These are phyloP conservation scores for Oidiodendron maius DNA, from an alignment of 495 filamentous ascomycete genomes.

Conservation along the genomic window DNA sequence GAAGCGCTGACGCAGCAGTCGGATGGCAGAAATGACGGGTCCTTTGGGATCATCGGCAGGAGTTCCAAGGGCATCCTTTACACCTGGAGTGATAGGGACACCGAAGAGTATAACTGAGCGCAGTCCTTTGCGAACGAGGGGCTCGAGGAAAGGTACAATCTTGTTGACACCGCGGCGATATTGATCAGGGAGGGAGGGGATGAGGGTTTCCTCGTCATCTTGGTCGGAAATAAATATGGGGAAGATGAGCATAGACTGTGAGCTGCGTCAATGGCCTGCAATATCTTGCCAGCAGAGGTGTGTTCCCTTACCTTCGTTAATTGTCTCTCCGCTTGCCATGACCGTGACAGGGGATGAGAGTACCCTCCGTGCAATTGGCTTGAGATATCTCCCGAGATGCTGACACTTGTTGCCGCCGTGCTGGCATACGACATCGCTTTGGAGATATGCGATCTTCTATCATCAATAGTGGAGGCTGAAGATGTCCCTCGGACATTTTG, in stretches of 20 bases:
- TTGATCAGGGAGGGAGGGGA: slow-evolving; percentile 86
- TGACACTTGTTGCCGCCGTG: slow-evolving; percentile 88
- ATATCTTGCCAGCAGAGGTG: background rate
- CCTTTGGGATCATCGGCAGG: slow-evolving; percentile 88
- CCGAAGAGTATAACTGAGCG: slow-evolving; percentile 93
- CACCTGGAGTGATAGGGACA: slow-evolving; percentile 70
- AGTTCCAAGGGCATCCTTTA: slow-evolving; percentile 90
- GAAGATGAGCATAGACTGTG: slow-evolving; percentile 93
- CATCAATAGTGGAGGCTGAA: slow-evolving; percentile 44
- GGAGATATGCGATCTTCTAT: slow-evolving; percentile 65
- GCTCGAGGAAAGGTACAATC: slow-evolving; percentile 74
- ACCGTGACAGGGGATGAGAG: slow-evolving; percentile 79
- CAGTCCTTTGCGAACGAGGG: slow-evolving; percentile 82
- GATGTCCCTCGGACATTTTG: slow-evolving; percentile 40
- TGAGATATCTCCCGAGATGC: slow-evolving; percentile 86
- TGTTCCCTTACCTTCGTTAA: slow-evolving; percentile 73
- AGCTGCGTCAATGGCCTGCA: background rate
- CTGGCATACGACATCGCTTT: slow-evolving; percentile 73
- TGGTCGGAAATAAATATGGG: slow-evolving; percentile 94
- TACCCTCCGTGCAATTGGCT: slow-evolving; percentile 96
- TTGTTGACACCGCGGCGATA: slow-evolving; percentile 82
- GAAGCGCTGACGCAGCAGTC: slow-evolving; percentile 72
- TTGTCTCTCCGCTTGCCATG: slow-evolving; percentile 96
- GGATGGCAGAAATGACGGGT: slow-evolving; percentile 82
- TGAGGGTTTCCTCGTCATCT: slow-evolving; percentile 83